Conservation (phyloP, 2,329 filamentous ascomycete species). For the Xylariaceae sp. region DNA sequence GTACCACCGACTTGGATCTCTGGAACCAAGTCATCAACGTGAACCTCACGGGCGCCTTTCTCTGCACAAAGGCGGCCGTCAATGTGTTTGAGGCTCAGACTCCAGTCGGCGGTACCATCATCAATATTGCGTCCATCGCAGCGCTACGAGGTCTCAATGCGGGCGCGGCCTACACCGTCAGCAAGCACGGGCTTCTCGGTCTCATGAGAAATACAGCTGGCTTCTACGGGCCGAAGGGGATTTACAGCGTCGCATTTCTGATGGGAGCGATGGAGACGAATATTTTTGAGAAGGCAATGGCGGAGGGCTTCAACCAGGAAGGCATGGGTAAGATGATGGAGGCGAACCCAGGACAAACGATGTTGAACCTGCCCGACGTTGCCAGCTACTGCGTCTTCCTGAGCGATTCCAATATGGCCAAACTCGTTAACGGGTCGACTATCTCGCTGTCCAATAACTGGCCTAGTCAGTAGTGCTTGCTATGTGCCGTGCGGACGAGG, state of each 20-base stretch:
- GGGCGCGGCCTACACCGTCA: conserved; percentile 48
- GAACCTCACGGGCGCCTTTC: conserved; percentile 53
- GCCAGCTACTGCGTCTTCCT: conserved; percentile 32
- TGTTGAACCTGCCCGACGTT: conserved; percentile 32
- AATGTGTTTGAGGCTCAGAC: conserved; percentile 42
- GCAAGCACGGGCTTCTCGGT: conserved; percentile 51
- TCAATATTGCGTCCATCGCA: conserved; percentile 24
- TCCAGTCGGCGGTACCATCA: conserved; percentile 22
- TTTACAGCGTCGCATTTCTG: conserved; percentile 48
- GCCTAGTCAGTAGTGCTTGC: conserved; percentile 11
- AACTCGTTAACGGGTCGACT: conserved; percentile 18
- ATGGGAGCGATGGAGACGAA: conserved; percentile 55
- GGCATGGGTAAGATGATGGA: conserved; percentile 23
- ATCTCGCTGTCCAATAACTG: conserved; percentile 25
- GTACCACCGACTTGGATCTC: conserved; percentile 38
- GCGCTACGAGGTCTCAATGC: conserved; percentile 16
- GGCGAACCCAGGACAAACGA: conserved; percentile 28
- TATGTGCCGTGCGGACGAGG: too few species aligned
- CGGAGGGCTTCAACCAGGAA: conserved; percentile 31
- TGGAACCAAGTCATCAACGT: conserved; percentile 54
- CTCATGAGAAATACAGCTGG: conserved; percentile 56
- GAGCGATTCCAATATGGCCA: conserved; percentile 19
- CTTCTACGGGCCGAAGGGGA: conserved; percentile 51
- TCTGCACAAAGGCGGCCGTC: conserved; percentile 49
- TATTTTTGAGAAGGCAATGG: conserved; percentile 42